Percentiles rank a stretch among this genome's conserved stretches.
These are phyloP conservation scores for Pseudopyricularia cyperi DNA, from an alignment of 2,329 filamentous ascomycete genomes.

Conservation along the genomic window DNA sequence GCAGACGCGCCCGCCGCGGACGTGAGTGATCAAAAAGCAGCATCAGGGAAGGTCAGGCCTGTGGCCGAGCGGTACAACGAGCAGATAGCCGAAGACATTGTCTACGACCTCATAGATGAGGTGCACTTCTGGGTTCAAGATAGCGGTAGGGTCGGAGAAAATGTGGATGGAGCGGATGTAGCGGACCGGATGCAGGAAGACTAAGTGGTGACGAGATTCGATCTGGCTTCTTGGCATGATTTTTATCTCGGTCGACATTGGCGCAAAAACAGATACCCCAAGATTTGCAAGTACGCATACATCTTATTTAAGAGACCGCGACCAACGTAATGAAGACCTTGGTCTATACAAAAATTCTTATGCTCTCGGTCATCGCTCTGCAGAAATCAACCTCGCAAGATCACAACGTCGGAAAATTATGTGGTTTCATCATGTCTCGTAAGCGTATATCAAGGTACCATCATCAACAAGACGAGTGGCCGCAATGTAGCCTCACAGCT, in stretches of 20 bases:
- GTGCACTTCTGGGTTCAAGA: constrained; percentile 80
- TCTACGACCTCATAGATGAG: constrained; percentile 90
- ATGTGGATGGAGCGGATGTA: constrained; percentile 28
- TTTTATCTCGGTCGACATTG: neutral
- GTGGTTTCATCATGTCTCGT: too few relatives aligned
- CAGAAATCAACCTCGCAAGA: too few relatives aligned
- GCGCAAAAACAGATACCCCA: neutral
- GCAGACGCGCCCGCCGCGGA: constrained; percentile 14
- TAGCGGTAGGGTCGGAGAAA: constrained; percentile 34
- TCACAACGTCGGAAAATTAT: too few relatives aligned
- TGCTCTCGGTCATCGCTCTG: too few relatives aligned
- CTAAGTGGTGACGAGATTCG: neutral
- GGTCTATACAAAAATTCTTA: too few relatives aligned
- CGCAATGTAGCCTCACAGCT: too few relatives aligned
- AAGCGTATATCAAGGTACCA: too few relatives aligned
- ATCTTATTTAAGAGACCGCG: too few relatives aligned
- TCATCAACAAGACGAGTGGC: too few relatives aligned
- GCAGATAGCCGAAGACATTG: constrained; percentile 86
- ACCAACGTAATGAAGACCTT: too few relatives aligned
- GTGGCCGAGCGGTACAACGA: constrained; percentile 75
- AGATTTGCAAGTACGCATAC: too few relatives aligned
- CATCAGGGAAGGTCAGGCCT: constrained; percentile 32
- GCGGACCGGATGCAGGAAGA: constrained; percentile 10
- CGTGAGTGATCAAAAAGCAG: neutral
- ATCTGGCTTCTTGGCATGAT: neutral